Evolutionary conservation across 2,329 filamentous ascomycete genomes (phyloP).

Genomic region (Triangularia verruculosa): DNA sequence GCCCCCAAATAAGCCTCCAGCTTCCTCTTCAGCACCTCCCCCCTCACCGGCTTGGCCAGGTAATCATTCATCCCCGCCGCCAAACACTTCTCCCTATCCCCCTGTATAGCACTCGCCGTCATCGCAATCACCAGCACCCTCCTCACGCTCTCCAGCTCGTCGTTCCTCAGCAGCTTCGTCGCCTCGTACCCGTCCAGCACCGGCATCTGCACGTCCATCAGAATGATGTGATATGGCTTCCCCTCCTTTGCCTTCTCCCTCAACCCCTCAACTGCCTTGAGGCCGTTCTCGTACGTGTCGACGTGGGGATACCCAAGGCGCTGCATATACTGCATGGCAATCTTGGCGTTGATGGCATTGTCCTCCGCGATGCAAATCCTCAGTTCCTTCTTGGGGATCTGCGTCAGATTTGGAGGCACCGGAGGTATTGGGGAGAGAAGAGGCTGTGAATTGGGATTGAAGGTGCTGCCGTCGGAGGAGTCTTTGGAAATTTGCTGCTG

Average conservation of each 20-base stretch:
- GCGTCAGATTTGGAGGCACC: constrained; percentile 52
- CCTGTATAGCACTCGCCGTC: constrained; percentile 93
- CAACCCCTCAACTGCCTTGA: constrained; percentile 84
- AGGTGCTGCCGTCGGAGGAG: background rate
- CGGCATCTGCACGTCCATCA: constrained; percentile 98
- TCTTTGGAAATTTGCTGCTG: background rate
- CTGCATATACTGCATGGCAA: constrained; percentile 85
- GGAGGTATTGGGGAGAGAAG: constrained; percentile 12
- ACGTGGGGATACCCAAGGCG: constrained; percentile 78
- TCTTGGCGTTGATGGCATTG: constrained; percentile 91
- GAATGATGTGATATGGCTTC: constrained; percentile 79
- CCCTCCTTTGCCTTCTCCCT: constrained; percentile 67
- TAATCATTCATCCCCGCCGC: constrained; percentile 98
- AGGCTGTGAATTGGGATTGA: background rate
- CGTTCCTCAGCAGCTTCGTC: constrained; percentile 76
- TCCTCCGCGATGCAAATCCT: constrained; percentile 93
- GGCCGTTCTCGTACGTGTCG: constrained; percentile 85
- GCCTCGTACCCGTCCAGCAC: constrained; percentile 90
- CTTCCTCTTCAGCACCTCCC: constrained; percentile 81
- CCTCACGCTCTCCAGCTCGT: constrained; percentile 71
- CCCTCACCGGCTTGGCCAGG: constrained; percentile 89
- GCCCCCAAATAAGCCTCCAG: constrained; percentile 43
- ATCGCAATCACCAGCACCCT: constrained; percentile 93
- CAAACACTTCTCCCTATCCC: constrained; percentile 92
- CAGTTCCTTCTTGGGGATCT: constrained; percentile 72